phyloP scores from a whole-genome alignment of 257 asterid genomes.

The Plantago ovata region DNA sequence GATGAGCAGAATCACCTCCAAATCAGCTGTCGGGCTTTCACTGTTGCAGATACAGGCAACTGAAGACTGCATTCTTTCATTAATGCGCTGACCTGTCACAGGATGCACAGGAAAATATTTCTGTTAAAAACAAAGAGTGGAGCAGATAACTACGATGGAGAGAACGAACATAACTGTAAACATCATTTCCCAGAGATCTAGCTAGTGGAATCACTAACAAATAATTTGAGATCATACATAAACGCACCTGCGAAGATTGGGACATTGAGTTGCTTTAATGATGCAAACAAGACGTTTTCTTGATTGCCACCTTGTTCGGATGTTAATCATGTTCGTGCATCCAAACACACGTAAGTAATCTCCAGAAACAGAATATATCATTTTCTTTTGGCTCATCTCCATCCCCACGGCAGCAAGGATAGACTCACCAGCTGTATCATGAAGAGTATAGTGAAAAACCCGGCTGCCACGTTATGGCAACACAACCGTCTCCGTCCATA shows the following conservation, averaged over 20 bases:
- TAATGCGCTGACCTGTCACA: too few relatives aligned
- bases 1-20: too few relatives aligned
- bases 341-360: slow-evolving; percentile 77
- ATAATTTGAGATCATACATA: neutral
- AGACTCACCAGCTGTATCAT: slow-evolving; percentile 75
- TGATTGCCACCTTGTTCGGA: slow-evolving; percentile 92
- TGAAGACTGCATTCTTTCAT: too few relatives aligned
- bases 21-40: too few relatives aligned
- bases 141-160: too few relatives aligned
- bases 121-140: too few relatives aligned
- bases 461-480: slow-evolving; percentile 88
- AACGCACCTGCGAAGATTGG: neutral
- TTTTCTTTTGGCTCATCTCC: slow-evolving; percentile 91
- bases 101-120: too few relatives aligned
- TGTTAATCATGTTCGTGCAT: slow-evolving; percentile 53
- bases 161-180: too few relatives aligned
- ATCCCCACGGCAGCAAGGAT: slow-evolving; percentile 88
- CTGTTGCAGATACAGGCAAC: too few relatives aligned
- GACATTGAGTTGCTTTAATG: slow-evolving; percentile 10
- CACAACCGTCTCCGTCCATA: slow-evolving; percentile 81
- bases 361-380: slow-evolving; percentile 85
- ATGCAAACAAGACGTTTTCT: slow-evolving; percentile 91
- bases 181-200: too few relatives aligned
- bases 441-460: slow-evolving; percentile 77
- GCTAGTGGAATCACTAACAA: too few relatives aligned